Evolutionary conservation across 495 filamentous ascomycete genomes (phyloP).

Genomic region (Penicillium lagena): DNA sequence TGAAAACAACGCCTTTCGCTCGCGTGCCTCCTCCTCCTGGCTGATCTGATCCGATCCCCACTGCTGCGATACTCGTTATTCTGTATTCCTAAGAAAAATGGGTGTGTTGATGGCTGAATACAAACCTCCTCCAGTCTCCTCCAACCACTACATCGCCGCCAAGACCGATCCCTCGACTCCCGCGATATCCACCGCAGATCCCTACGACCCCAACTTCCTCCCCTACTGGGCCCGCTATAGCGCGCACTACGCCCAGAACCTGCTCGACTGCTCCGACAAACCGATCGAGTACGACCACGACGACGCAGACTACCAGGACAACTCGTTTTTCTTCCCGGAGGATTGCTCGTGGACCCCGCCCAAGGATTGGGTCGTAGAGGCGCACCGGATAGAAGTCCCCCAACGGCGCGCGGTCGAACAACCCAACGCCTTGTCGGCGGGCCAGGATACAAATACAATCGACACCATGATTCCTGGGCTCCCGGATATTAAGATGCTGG

Average conservation of each 20-base stretch:
- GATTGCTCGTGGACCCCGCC: slow-evolving; percentile 41
- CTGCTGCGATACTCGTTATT: too few relatives aligned
- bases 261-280: slow-evolving; percentile 34
- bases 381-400: slow-evolving; percentile 1
- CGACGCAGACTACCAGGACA: slow-evolving; percentile 41
- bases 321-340: slow-evolving; percentile 43
- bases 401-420: neutral
- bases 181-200: neutral
- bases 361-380: slow-evolving; percentile 21
- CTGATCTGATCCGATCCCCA: too few relatives aligned
- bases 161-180: slow-evolving; percentile 7
- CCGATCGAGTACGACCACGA: slow-evolving; percentile 43
- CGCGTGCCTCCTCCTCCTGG: neutral
- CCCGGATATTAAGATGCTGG: slow-evolving; percentile 44
- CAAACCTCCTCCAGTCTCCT: slow-evolving; percentile 17
- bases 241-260: slow-evolving; percentile 33
- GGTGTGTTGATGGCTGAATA: slow-evolving; percentile 26
- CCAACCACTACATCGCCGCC: slow-evolving; percentile 6
- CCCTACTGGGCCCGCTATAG: slow-evolving; percentile 38
- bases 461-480: slow-evolving; percentile 42
- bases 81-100: slow-evolving; percentile 2
- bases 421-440: neutral
- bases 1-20: slow-evolving; percentile 9
- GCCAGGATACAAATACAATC: slow-evolving; percentile 5
- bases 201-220: slow-evolving; percentile 17